Evolutionary conservation across 2,329 filamentous ascomycete genomes (phyloP).

Genomic region (Trichoderma gracile): DNA sequence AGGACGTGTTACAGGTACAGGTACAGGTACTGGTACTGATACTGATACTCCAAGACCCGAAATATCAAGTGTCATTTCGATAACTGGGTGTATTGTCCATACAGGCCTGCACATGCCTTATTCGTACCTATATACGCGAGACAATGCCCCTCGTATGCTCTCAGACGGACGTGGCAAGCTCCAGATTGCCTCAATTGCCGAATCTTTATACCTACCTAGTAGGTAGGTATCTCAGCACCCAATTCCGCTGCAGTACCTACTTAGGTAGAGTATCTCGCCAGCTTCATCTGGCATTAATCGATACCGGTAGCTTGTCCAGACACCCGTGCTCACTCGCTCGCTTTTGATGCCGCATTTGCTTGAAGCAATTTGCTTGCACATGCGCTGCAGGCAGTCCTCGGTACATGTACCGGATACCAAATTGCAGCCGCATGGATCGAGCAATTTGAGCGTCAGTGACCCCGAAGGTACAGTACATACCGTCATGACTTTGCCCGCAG

Average conservation of each 20-base stretch:
- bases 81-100: too few relatives aligned
- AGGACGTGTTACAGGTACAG: too few relatives aligned
- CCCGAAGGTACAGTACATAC: background rate
- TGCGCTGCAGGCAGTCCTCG: background rate
- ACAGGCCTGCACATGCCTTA: too few relatives aligned
- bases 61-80: too few relatives aligned
- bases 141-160: background rate
- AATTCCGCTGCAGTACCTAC: background rate
- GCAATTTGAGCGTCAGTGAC: background rate
- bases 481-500: constrained; percentile 3
- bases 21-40: too few relatives aligned
- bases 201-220: too few relatives aligned
- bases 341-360: constrained; percentile 12
- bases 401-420: constrained; percentile 4
- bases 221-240: background rate
- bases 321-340: background rate
- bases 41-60: too few relatives aligned
- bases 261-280: too few relatives aligned
- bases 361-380: constrained; percentile 3
- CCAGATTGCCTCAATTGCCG: background rate
- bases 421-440: background rate
- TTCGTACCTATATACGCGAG: background rate
- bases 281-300: too few relatives aligned
- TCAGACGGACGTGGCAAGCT: background rate
- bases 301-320: background rate